A percentile compares a stretch with the other conserved stretches of the same genome.
phyloP scores from a whole-genome alignment of 495 filamentous ascomycete species.

The Neurospora sp. region DNA sequence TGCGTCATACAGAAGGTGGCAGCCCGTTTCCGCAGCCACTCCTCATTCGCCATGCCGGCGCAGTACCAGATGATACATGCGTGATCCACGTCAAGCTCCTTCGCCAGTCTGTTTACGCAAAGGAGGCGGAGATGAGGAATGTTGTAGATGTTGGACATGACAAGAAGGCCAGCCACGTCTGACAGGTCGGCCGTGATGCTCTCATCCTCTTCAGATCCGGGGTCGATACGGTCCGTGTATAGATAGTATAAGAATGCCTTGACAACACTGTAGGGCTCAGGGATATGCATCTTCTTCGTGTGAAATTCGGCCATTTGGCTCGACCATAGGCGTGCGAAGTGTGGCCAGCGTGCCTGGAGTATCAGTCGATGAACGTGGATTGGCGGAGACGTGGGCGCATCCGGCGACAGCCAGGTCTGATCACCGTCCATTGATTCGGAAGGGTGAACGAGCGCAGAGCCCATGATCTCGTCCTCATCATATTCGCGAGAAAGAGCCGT shows the following conservation, averaged over 20 bases:
- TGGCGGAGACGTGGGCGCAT: constrained; percentile 61
- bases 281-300: constrained; percentile 92
- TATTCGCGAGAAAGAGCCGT: constrained; percentile 63
- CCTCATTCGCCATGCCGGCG: constrained; percentile 77
- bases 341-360: constrained; percentile 88
- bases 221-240: constrained; percentile 85
- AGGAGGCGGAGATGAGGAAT: constrained; percentile 85
- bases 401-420: constrained; percentile 51
- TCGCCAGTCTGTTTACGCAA: constrained; percentile 75
- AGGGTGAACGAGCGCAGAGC: constrained; percentile 33
- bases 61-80: constrained; percentile 95
- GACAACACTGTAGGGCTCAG: constrained; percentile 89
- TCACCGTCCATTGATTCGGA: constrained; percentile 28
- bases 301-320: constrained; percentile 96
- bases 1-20: constrained; percentile 80
- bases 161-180: constrained; percentile 89
- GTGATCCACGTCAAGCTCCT: constrained; percentile 86
- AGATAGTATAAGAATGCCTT: constrained; percentile 92
- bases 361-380: constrained; percentile 93
- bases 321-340: constrained; percentile 82
- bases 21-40: constrained; percentile 82
- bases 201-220: constrained; percentile 36
- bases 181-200: constrained; percentile 54
- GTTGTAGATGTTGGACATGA: constrained; percentile 96
- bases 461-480: constrained; percentile 51